Conservation (phyloP, 345 rosid species). For the Lepidium africanum region DNA sequence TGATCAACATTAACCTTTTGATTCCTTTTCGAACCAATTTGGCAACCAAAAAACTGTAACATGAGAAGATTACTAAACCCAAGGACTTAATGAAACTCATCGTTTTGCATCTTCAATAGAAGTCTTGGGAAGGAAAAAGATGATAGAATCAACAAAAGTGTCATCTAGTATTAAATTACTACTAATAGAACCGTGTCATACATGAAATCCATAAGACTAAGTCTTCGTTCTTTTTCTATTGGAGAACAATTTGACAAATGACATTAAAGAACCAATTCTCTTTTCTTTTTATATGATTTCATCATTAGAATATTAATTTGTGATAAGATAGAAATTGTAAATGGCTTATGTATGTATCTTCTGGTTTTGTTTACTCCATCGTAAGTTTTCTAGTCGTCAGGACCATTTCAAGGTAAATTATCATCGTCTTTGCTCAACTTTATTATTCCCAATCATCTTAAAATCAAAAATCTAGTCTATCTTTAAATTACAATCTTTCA, state of each 20-base stretch:
- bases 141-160: not conserved
- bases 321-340: slow-evolving; percentile 2
- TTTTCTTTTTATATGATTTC: not conserved
- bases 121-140: not conserved
- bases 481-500: not conserved
- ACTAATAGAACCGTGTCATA: not conserved
- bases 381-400: not conserved
- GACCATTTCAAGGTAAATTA: slow-evolving; percentile 22
- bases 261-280: slow-evolving; percentile 23
- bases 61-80: slow-evolving; percentile 25
- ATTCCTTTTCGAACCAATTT: slow-evolving; percentile 30
- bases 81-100: slow-evolving; percentile 30
- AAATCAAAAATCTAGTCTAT: not conserved
- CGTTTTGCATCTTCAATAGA: slow-evolving; percentile 3
- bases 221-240: not conserved
- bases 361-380: slow-evolving; percentile 2
- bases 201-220: not conserved
- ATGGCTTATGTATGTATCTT: slow-evolving; percentile 5
- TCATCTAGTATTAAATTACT: not conserved
- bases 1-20: slow-evolving; percentile 25
- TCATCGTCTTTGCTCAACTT: slow-evolving; percentile 2
- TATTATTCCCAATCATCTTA: not conserved
- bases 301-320: slow-evolving; percentile 15
- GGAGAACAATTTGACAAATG: slow-evolving; percentile 8
- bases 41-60: slow-evolving; percentile 27